phyloP scores from a whole-genome alignment of 495 filamentous ascomycete species.

The Hypoxylon fragiforme region DNA sequence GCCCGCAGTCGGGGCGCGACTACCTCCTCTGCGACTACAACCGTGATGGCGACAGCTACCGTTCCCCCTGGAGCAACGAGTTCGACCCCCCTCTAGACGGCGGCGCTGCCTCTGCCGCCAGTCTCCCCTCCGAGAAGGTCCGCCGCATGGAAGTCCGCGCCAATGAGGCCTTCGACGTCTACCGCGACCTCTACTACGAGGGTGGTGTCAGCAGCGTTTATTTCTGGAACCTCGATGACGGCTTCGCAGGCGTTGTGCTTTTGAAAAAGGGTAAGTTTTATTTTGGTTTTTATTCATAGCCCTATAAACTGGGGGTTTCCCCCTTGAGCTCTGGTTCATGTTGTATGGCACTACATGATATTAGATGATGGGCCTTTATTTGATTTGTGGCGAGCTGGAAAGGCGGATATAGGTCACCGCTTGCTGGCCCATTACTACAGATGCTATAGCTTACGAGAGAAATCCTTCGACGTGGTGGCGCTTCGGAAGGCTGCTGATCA shows the following conservation, averaged over 20 bases:
- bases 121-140: conserved; percentile 79
- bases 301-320: too few species aligned
- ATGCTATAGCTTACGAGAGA: background rate
- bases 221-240: conserved; percentile 98
- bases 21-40: conserved; percentile 99
- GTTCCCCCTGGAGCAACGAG: conserved; percentile 96
- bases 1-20: conserved; percentile 85
- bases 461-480: background rate
- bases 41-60: conserved; percentile 95
- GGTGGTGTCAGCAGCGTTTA: conserved; percentile 94
- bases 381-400: background rate
- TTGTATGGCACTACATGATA: background rate
- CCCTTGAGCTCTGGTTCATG: background rate
- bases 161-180: conserved; percentile 96
- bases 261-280: conserved; percentile 80
- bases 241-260: conserved; percentile 93
- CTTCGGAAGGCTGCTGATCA: conserved; percentile 3
- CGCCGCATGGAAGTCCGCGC: conserved; percentile 90
- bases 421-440: background rate
- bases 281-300: background rate
- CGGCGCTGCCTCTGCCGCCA: conserved; percentile 44
- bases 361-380: background rate
- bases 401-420: background rate
- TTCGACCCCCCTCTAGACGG: conserved; percentile 81
- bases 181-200: conserved; percentile 97